Evolutionary conservation across 148 eudicot species (phyloP).

Genomic region (Linanthus parryae): DNA sequence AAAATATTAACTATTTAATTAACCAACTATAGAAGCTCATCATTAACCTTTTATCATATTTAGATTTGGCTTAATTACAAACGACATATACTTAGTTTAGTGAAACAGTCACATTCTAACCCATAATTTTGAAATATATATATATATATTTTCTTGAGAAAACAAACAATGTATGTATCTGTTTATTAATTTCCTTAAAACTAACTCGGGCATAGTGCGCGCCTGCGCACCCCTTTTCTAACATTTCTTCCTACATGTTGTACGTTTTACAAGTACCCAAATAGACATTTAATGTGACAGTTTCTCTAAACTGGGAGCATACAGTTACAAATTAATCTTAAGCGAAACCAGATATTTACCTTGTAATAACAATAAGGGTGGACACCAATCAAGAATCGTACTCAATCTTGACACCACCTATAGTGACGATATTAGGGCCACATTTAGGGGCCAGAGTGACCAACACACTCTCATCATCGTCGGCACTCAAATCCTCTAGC

Average conservation of each 20-base stretch:
- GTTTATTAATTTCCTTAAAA: too few species aligned
- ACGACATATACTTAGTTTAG: too few species aligned
- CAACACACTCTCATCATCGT: conserved; percentile 65
- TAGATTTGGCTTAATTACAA: too few species aligned
- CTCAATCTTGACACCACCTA: conserved; percentile 54
- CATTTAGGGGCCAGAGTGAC: conserved; percentile 60
- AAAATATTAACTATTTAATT: too few species aligned
- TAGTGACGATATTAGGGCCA: conserved; percentile 29
- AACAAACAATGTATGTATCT: too few species aligned
- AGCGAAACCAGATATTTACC: not conserved
- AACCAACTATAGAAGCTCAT: too few species aligned
- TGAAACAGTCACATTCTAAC: too few species aligned
- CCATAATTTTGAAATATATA: too few species aligned
- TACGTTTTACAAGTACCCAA: not conserved
- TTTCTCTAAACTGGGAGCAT: not conserved
- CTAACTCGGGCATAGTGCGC: not conserved
- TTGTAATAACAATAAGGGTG: too few species aligned
- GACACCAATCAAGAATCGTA: conserved; percentile 19
- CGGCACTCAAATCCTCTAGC: conserved; percentile 64
- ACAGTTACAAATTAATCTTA: not conserved
- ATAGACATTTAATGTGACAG: not conserved
- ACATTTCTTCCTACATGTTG: not conserved
- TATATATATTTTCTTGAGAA: too few species aligned
- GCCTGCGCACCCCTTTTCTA: not conserved
- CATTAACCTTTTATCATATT: too few species aligned